Base-by-base conservation (phyloP, 1,284 basidiomycete species). In the Puccinia brachypodii region DNA sequence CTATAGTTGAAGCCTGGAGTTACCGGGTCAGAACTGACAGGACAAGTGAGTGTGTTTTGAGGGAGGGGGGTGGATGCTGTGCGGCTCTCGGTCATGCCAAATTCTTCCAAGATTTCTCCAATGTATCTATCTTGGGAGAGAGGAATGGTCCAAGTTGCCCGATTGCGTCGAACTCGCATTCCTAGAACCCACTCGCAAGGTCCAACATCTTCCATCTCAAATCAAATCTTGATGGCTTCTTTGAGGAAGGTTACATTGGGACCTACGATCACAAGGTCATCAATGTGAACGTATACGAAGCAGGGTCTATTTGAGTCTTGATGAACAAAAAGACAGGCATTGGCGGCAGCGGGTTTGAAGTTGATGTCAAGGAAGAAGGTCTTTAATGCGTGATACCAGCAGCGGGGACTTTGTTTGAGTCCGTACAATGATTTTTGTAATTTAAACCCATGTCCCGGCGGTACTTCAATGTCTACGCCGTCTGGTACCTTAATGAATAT, bases 161-260 rank as follows among this genome's bases (percentile, higher is more conserved):
- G 13, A 8, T 56, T 9, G 0, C 72, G 1, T 1, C 6, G 25
- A 58, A 77, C 44, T 50, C 60, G 16, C 31, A 66, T 77, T 22
- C 74, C 74, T 1, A 76, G 56, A 11, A 76, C 58, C 33, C 40
- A 60, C n/a, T 28, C 4, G 6, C 56, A 47, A 13, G 36, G 36
- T 8, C 75, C 75, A 0, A 77, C 19, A 42, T 77, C 75, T 44
- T 77, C 75, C 75, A 77, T 77, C 25, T 77, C 62, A 22, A 62
- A 77, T 1, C 31, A 28, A 16, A 3, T 1, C 0, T 8, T 44
- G 14, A 77, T 77, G 14, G n/a, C 22, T 6, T 8, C 28, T 36
- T 66, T 77, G 60, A 77, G 62, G 33, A 28, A 44, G 1, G 2
- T 14, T 3, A 77, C 60, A 13, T 66, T 60, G 1, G 42, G 56